Evolutionary conservation across 2,329 filamentous ascomycete genomes (phyloP), one percentile per base, ranked within the genome.

Genomic region (Amphichorda felina): DNA sequence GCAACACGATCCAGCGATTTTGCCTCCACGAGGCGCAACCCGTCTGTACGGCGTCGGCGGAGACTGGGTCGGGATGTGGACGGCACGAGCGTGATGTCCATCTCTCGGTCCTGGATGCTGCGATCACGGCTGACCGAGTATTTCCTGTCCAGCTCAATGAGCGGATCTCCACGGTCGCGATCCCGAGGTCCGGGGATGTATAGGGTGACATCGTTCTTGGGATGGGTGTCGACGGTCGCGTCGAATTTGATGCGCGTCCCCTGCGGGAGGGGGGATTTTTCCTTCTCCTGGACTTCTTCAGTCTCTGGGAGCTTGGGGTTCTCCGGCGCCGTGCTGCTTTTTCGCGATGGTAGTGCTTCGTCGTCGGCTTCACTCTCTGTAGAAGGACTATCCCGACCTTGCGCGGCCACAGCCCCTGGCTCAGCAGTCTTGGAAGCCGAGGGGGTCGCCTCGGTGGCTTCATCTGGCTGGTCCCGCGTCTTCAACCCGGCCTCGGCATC

Each of bases 1-100:
- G 46, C 45, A 11, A 50, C 51, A 16, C 51, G 49, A 15, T 62
- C 59, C 25, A 63, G 44, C 50, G 7, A 55, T 48, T 24, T 52
- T 48, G 8, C 47, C n/a, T n/a, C n/a, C n/a, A n/a, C n/a, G n/a
- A n/a, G n/a, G n/a, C n/a, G n/a, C n/a, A n/a, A n/a, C n/a, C n/a
- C n/a, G n/a, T n/a, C 41, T 14, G 40, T 42, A 7, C 42, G 41
- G 15, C 50, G 47, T 4, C 47, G 50, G 15, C 49, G 49, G 16
- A 52, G 40, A 15, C 8, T 32, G 16, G 5, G n/a, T 15, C 5
- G 27, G 8, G 27, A 16, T 2, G 24, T 18, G n/a, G 3, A 28
- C 10, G 24, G 24, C 2, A 9, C 24, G n/a, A n/a, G n/a, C n/a
- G n/a, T n/a, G n/a, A n/a, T n/a, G n/a, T n/a, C n/a, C n/a, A n/a